phyloP scores from a whole-genome alignment of 257 asterid species.

The Solanum paucissectum region DNA sequence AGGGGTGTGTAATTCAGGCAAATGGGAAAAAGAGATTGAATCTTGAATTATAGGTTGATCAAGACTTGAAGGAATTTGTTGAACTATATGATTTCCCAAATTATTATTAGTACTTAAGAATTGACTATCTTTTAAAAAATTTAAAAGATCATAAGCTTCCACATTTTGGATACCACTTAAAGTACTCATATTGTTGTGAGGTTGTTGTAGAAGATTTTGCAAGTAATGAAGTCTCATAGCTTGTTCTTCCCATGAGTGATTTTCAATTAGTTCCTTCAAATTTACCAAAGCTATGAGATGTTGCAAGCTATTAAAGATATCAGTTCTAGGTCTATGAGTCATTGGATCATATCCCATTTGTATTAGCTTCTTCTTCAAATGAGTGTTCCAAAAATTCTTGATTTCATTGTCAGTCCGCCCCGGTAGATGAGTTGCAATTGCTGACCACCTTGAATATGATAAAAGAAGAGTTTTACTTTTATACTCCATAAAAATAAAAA shows the following conservation, averaged over 20 bases:
- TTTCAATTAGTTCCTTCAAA: conserved; percentile 35
- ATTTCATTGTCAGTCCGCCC: conserved; percentile 29
- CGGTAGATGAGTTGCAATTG: conserved; percentile 48
- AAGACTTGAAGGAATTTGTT: background rate
- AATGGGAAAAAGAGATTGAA: conserved; percentile 18
- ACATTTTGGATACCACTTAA: conserved; percentile 6
- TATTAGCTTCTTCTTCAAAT: conserved; percentile 45
- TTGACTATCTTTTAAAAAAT: background rate
- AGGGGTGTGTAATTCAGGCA: conserved; percentile 40
- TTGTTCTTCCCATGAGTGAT: conserved; percentile 41
- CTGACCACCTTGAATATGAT: conserved; percentile 38
- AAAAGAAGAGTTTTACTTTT: background rate
- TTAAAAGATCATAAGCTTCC: conserved; percentile 6
- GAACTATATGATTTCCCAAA: conserved; percentile 2
- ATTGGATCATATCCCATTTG: conserved; percentile 62
- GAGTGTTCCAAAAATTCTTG: conserved; percentile 57
- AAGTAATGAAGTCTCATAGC: conserved; percentile 35
- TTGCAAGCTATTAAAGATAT: conserved; percentile 39
- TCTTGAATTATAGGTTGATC: conserved; percentile 8
- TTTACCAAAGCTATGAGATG: conserved; percentile 47
- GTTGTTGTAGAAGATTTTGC: conserved; percentile 21
- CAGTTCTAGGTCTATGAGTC: conserved; percentile 56
- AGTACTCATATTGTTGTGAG: background rate
- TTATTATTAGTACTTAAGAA: conserved; percentile 7
- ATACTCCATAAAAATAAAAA: background rate